A percentile compares a stretch with the other conserved stretches of the same genome.
phyloP scores from a whole-genome alignment of 495 filamentous ascomycete genomes.

The Trichocladium uniseriatum region DNA sequence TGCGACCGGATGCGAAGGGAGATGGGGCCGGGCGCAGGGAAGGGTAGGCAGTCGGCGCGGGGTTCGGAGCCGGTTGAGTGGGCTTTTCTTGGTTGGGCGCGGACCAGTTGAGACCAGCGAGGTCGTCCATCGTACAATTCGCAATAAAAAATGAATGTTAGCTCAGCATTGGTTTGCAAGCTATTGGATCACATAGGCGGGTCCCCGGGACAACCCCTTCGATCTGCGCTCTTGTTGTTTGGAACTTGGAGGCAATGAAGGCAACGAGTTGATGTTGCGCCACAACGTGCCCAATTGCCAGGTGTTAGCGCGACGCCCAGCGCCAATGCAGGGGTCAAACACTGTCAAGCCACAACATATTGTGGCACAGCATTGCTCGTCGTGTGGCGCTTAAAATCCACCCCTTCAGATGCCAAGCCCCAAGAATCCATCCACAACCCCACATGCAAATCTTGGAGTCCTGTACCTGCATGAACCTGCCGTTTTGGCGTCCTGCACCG shows the following conservation, averaged over 20 bases:
- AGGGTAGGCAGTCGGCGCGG: constrained; percentile 44
- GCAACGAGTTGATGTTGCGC: not conserved
- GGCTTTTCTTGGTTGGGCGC: constrained; percentile 30
- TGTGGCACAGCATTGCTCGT: no score
- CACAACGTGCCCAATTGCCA: not conserved
- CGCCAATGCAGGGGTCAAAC: no score
- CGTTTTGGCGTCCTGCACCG: no score
- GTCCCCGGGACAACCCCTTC: not conserved
- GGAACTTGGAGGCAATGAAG: not conserved
- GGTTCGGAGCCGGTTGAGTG: constrained; percentile 42
- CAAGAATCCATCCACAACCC: no score
- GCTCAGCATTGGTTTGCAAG: not conserved
- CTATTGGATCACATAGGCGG: not conserved
- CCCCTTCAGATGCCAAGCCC: no score
- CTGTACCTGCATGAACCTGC: no score
- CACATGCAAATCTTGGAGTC: no score
- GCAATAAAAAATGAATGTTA: not conserved
- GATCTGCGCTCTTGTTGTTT: not conserved
- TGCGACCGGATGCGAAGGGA: constrained; percentile 51
- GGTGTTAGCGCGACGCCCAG: no score
- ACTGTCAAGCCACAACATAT: no score
- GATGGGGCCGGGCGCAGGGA: constrained; percentile 53
- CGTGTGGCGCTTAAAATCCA: no score
- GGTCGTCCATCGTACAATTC: constrained; percentile 42
- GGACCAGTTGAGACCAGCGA: constrained; percentile 45